Evolutionary conservation across 1,284 basidiomycete species (phyloP), one percentile per base, ranked within the genome.

Genomic region (Marasmius oreades): DNA sequence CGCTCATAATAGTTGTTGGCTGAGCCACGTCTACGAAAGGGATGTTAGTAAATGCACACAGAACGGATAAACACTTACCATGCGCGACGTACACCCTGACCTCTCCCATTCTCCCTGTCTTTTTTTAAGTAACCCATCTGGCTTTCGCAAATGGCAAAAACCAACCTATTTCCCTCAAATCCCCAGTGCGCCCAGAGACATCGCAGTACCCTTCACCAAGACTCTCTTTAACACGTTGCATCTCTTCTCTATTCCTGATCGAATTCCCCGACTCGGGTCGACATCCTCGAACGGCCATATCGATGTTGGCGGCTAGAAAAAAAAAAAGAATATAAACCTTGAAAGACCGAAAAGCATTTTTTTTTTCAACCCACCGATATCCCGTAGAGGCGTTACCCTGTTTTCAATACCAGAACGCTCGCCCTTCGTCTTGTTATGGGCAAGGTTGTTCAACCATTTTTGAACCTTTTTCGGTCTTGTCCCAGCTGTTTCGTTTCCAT

Each of bases 161-260:
- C 72, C 55, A 63, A 85, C 90, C 88, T 20, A 87, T 73, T 28
- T 80, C 69, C 26, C 74, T 76, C 51, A 94, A 70, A 68, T 92
- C 81, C 1, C 83, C 84, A 12, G 76, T 75, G 51, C 81, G 77
- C 1, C 90, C 92, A 51, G 84, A 86, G 7, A 86, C 73, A 70
- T 95, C 93, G 62, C 93, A 95, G 67, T 94, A 95, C 2, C 88
- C 85, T 59, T 90, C 86, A 62, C 92, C 80, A 31, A 87, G 63
- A 1, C 83, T 82, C 67, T 95, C 93, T 61, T 84, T 86, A 18
- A 95, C 84, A 51, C 81, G 77, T 60, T 81, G 80, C 80, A 92
- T 89, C 33, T 82, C 76, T 64, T 86, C 77, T 55, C 84, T 74
- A 63, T 88, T 90, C 53, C 78, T 77, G 8, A 89, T 64, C 24